Evolutionary conservation across 2,329 filamentous ascomycete species (phyloP), one percentile per base, ranked within the genome.

Genomic region (Beauveria brongniartii): DNA sequence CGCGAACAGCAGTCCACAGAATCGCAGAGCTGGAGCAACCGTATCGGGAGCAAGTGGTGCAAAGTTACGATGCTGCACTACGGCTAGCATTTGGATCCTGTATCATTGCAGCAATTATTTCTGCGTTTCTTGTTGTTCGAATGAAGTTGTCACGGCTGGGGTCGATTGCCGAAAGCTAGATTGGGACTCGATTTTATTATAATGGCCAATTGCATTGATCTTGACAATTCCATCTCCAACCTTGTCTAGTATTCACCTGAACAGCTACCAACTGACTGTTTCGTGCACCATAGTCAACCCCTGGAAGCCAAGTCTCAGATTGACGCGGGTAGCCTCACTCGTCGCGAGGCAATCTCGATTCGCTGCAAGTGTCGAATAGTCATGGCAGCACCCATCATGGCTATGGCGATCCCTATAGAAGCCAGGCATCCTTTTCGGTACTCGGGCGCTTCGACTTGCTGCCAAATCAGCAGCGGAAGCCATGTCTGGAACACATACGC

Each of bases 401-500:
- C 71, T 0, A 77, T 68, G 0, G 79, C 76, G 41, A 86, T 67
- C 6, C 77, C 74, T 5, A 81, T 72, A 64, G 80, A 78, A 0
- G 83, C 85, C 10, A 83, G 77, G 55, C 80, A 87, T 0, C 85
- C 86, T 65, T 87, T 87, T 1, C 72, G 74, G 61, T 88, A 89
- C 48, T 73, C 64, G 0, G 86, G 85, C 0, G 80, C 82, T 61
- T 88, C 83, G 0, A 85, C 76, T 67, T 86, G 82, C 71, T 85
- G 81, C 86, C 85, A 89, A 10, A 88, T 78, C 9, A 88, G 68
- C 37, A 87, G 76, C 7, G 87, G 87, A 47, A 90, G 69, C 86
- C 86, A 90, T 0, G 86, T 84, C 67, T 89, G 85, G 48, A 90
- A 72, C 1, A 88, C 84, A 63, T 89, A 88, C 0, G 85, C 86